Evolutionary conservation across 768 basidiomycete species (phyloP).

Genomic region (Pulveroboletus sp.): DNA sequence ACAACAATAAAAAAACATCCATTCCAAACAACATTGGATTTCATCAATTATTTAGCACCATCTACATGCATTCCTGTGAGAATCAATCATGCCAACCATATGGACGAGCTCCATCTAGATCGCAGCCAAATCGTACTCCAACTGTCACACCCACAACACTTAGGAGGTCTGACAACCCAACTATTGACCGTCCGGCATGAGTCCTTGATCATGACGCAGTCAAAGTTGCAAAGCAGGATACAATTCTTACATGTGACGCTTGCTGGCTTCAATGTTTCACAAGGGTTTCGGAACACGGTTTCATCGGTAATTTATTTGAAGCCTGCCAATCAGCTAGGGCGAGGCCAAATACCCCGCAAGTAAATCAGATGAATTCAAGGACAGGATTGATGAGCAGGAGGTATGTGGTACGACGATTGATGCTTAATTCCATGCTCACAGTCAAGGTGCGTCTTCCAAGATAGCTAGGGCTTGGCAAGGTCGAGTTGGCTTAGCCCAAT

Average conservation of each 20-base stretch:
- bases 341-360: conserved; percentile 76
- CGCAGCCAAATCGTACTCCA: conserved; percentile 84
- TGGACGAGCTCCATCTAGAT: conserved; percentile 88
- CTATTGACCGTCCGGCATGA: conserved; percentile 66
- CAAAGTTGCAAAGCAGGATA: conserved; percentile 83
- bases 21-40: neutral
- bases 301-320: conserved; percentile 84
- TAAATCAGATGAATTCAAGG: conserved; percentile 86
- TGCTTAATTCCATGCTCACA: conserved; percentile 68
- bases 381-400: conserved; percentile 73
- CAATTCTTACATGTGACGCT: conserved; percentile 89
- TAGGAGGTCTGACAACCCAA: conserved; percentile 44
- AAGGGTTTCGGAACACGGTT: conserved; percentile 87
- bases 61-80: conserved; percentile 37
- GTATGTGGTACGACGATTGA: conserved; percentile 86
- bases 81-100: conserved; percentile 61
- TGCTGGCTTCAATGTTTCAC: conserved; percentile 77
- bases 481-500: conserved; percentile 83
- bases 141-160: conserved; percentile 65
- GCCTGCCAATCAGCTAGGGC: conserved; percentile 78
- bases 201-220: conserved; percentile 87
- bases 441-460: conserved; percentile 74
- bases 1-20: too few species aligned
- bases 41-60: conserved; percentile 37
- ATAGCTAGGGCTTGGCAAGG: conserved; percentile 50